phyloP scores from a whole-genome alignment of 345 rosid species.

The Brassica nigra region DNA sequence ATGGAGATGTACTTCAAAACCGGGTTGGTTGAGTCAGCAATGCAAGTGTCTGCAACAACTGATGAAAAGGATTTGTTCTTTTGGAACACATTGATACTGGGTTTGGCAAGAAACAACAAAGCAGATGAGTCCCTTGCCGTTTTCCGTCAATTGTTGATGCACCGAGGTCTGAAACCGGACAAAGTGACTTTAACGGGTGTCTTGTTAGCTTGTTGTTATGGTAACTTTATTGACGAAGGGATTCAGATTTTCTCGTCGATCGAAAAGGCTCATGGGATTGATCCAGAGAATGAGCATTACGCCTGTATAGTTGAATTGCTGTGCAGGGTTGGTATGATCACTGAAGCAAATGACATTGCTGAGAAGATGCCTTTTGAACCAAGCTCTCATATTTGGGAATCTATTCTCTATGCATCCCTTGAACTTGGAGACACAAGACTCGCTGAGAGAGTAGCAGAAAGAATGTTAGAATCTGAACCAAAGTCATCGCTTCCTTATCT shows the following conservation, averaged over 20 bases:
- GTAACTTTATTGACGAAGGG: slow-evolving; percentile 54
- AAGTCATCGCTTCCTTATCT: slow-evolving; percentile 50
- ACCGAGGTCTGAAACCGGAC: slow-evolving; percentile 54
- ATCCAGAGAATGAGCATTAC: slow-evolving; percentile 58
- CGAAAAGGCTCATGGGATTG: slow-evolving; percentile 48
- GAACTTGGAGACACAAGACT: slow-evolving; percentile 45
- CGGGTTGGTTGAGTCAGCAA: slow-evolving; percentile 55
- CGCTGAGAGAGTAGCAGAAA: slow-evolving; percentile 49
- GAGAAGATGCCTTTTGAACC: slow-evolving; percentile 54
- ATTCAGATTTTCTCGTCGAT: slow-evolving; percentile 56
- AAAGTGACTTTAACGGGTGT: slow-evolving; percentile 57
- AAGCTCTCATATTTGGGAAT: slow-evolving; percentile 49
- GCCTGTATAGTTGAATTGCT: slow-evolving; percentile 54
- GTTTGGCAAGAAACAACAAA: slow-evolving; percentile 55
- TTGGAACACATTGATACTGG: slow-evolving; percentile 71
- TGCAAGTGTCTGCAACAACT: slow-evolving; percentile 49
- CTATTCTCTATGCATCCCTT: slow-evolving; percentile 45
- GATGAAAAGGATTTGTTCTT: slow-evolving; percentile 56
- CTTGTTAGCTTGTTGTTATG: slow-evolving; percentile 65
- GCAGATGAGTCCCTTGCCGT: slow-evolving; percentile 46
- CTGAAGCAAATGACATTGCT: slow-evolving; percentile 47
- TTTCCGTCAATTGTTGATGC: slow-evolving; percentile 47
- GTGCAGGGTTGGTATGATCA: slow-evolving; percentile 50
- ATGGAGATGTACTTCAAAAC: slow-evolving; percentile 61
- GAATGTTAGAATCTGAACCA: slow-evolving; percentile 50